Conservation (phyloP, 139 green algal genomes). For the Parachlorella kessleri region DNA sequence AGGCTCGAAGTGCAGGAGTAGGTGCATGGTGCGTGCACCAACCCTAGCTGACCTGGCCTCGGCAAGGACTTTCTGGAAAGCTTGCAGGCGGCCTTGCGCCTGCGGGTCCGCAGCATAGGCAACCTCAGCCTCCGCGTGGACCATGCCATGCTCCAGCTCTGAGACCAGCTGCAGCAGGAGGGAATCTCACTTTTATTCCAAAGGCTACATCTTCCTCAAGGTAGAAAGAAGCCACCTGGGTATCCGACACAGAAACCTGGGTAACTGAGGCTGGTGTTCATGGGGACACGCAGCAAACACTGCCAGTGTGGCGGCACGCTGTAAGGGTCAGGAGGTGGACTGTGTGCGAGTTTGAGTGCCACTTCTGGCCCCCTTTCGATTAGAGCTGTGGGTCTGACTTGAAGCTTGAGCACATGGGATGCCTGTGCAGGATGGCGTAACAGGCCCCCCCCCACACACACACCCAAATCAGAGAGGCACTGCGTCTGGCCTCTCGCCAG, state of each 20-base stretch:
- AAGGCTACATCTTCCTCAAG: background rate
- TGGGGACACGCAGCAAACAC: background rate
- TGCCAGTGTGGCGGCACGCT: background rate
- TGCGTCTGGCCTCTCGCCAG: no score
- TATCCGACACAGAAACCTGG: background rate
- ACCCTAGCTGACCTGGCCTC: background rate
- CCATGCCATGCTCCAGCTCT: slow-evolving; percentile 5
- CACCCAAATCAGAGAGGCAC: no score
- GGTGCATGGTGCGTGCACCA: background rate
- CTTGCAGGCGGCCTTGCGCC: background rate
- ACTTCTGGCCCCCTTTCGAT: background rate
- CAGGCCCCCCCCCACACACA: no score
- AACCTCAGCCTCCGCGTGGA: slow-evolving; percentile 27
- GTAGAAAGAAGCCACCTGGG: background rate
- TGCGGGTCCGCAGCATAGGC: background rate
- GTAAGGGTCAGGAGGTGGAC: no score
- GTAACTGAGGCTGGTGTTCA: background rate
- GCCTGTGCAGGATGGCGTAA: no score
- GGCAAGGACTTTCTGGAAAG: background rate
- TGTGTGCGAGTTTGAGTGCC: background rate
- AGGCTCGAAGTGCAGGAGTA: background rate
- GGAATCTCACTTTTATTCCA: background rate
- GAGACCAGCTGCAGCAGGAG: slow-evolving; percentile 11
- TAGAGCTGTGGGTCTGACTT: background rate
- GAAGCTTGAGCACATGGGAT: background rate